These are phyloP conservation scores for Saccharomyces jurei DNA, from an alignment of 805 yeast species.

Conservation along the genomic window DNA sequence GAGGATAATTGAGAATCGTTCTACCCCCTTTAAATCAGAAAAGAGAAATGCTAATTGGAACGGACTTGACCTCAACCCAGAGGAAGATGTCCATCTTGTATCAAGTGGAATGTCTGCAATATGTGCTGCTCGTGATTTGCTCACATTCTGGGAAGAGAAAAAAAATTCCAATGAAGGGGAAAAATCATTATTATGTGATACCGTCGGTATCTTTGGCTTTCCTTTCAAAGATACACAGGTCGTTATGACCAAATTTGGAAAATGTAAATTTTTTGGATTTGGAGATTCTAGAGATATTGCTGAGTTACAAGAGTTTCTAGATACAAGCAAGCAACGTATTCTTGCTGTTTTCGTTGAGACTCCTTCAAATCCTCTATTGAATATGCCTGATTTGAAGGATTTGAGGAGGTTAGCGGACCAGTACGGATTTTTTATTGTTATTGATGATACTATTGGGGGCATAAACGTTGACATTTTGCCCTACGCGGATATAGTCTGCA, in stretches of 20 bases:
- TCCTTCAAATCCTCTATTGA: constrained; percentile 82
- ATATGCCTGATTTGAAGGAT: constrained; percentile 63
- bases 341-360: constrained; percentile 77
- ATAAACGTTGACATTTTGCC: constrained; percentile 64
- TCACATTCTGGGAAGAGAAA: constrained; percentile 6
- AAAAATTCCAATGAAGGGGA: not conserved
- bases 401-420: constrained; percentile 55
- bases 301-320: constrained; percentile 50
- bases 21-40: constrained; percentile 6
- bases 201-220: constrained; percentile 78
- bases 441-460: constrained; percentile 82
- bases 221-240: constrained; percentile 88
- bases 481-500: constrained; percentile 69
- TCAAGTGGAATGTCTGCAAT: constrained; percentile 88
- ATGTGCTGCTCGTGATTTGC: constrained; percentile 56
- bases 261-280: constrained; percentile 69
- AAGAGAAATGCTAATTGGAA: constrained; percentile 28
- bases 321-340: constrained; percentile 42
- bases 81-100: constrained; percentile 62
- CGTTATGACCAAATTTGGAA: constrained; percentile 72
- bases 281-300: constrained; percentile 68
- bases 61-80: constrained; percentile 13
- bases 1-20: constrained; percentile 11
- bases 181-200: constrained; percentile 1
- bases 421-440: constrained; percentile 61